phyloP scores from a whole-genome alignment of 2,329 filamentous ascomycete species.

The Thelonectria discophora region DNA sequence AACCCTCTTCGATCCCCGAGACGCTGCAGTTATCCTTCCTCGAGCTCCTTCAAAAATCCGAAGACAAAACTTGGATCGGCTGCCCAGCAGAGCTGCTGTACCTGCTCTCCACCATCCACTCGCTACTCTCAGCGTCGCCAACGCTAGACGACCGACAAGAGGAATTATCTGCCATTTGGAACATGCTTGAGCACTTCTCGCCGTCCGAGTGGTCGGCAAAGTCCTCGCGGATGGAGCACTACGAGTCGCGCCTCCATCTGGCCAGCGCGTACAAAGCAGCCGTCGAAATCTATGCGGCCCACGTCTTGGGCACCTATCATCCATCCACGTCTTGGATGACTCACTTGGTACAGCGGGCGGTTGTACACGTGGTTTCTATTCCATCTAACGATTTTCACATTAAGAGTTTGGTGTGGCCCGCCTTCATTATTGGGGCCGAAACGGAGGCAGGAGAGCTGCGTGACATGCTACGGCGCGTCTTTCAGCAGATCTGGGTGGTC shows the following conservation, averaged over 20 bases:
- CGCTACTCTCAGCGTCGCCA: background rate
- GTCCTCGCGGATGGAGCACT: conserved; percentile 14
- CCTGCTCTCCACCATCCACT: conserved; percentile 10
- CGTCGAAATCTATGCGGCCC: conserved; percentile 16
- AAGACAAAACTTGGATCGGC: conserved; percentile 26
- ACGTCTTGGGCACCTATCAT: conserved; percentile 3
- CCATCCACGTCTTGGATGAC: background rate
- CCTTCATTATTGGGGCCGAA: conserved; percentile 22
- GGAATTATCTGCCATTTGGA: background rate
- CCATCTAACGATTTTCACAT: conserved; percentile 24
- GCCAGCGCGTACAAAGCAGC: conserved; percentile 21
- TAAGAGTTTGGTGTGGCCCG: conserved; percentile 26
- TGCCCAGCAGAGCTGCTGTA: conserved; percentile 24
- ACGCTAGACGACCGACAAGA: background rate
- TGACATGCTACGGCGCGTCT: background rate
- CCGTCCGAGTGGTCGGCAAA: conserved; percentile 9
- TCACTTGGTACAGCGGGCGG: background rate
- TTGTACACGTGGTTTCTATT: conserved; percentile 12
- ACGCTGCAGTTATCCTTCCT: background rate
- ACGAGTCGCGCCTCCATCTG: conserved; percentile 14
- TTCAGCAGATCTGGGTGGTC: conserved; percentile 22
- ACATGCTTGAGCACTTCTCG: conserved; percentile 6
- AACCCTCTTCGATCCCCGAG: background rate
- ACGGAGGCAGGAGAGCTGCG: background rate
- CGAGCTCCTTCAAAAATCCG: conserved; percentile 18